Percentiles rank a stretch among this genome's conserved stretches.
phyloP scores from a whole-genome alignment of 2,329 filamentous ascomycete species.

The Podosphaera fusca region DNA sequence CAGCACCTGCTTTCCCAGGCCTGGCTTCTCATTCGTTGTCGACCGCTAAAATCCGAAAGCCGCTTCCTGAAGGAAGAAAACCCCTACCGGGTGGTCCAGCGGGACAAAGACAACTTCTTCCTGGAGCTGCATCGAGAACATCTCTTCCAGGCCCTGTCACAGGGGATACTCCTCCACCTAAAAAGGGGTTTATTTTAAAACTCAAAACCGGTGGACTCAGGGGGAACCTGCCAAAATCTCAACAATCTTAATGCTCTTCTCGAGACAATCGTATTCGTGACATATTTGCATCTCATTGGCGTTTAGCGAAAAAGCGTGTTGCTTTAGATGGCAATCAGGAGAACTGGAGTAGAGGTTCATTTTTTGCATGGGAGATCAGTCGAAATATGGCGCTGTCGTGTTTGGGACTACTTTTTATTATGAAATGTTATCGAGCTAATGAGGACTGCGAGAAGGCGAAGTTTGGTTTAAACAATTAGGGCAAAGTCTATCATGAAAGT shows the following conservation, averaged over 20 bases:
- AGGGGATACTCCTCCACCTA: constrained; percentile 1
- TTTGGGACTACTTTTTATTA: not conserved
- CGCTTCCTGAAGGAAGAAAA: constrained; percentile 6
- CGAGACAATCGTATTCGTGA: constrained; percentile 1
- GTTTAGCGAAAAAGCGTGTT: constrained; percentile 14
- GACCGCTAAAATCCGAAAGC: constrained; percentile 5
- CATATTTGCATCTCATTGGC: constrained; percentile 2
- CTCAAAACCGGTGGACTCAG: constrained; percentile 2
- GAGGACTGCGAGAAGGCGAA: not conserved
- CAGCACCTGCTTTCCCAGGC: constrained; percentile 2
- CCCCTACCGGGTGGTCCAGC: constrained; percentile 3
- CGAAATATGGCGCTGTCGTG: not conserved
- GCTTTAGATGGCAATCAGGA: not conserved
- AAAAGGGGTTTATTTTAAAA: constrained; percentile 1
- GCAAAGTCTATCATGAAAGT: not conserved
- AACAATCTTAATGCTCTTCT: not conserved
- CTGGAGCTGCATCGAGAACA: constrained; percentile 2
- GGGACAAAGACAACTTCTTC: not conserved
- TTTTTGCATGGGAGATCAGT: not conserved
- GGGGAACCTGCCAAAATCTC: not conserved
- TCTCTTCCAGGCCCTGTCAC: constrained; percentile 1
- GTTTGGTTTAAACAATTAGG: not conserved
- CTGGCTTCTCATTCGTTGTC: not conserved
- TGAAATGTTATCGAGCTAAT: not conserved
- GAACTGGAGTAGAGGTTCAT: not conserved